These are phyloP conservation scores for Diaporthe humulicola DNA, from an alignment of 2,329 filamentous ascomycete species.

Conservation along the genomic window DNA sequence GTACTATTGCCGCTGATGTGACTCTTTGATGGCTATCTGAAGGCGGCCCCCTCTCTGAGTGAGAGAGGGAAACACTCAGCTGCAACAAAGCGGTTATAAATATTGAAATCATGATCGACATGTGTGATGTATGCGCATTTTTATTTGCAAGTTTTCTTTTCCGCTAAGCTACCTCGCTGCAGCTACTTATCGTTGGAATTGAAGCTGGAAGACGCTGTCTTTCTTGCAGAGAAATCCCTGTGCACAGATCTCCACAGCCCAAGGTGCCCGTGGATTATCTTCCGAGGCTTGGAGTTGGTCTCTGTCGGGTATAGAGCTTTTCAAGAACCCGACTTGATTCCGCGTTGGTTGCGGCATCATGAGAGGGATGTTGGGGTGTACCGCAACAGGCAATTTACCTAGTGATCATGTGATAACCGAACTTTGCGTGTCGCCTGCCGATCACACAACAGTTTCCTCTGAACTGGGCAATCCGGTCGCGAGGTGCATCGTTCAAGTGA, in stretches of 20 bases:
- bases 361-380: neutral
- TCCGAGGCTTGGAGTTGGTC: neutral
- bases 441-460: too few species aligned
- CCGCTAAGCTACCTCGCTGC: constrained; percentile 12
- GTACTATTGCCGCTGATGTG: neutral
- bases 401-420: neutral
- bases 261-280: neutral
- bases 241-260: neutral
- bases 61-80: neutral
- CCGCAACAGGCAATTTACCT: neutral
- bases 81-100: neutral
- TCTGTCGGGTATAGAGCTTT: neutral
- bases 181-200: neutral
- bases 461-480: neutral
- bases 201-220: neutral
- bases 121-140: neutral
- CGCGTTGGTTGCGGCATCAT: neutral
- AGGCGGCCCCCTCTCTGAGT: neutral
- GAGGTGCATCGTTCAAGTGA: neutral
- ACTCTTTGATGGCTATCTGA: neutral
- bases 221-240: neutral
- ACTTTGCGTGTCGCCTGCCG: neutral
- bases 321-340: neutral
- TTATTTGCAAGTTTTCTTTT: constrained; percentile 8
- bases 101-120: neutral